A percentile compares a stretch with the other conserved stretches of the same genome.
phyloP scores from a whole-genome alignment of 1,284 basidiomycete genomes.

The Psilocybe mexicana region DNA sequence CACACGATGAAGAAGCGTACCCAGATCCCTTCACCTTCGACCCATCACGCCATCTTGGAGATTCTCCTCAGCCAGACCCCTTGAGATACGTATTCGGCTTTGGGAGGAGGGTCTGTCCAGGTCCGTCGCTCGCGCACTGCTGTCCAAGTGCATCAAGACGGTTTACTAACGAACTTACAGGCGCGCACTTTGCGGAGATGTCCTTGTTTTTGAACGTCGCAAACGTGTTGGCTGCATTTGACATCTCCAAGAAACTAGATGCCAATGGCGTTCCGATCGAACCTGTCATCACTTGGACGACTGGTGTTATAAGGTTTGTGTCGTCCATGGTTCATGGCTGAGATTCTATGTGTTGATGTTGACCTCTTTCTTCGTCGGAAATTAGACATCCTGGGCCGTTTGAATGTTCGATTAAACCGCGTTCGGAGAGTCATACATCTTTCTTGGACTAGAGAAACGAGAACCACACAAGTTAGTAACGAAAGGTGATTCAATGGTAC shows the following conservation, averaged over 20 bases:
- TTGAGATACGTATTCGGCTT: constrained; percentile 40
- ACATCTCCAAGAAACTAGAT: constrained; percentile 37
- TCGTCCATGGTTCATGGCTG: neutral
- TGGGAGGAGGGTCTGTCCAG: constrained; percentile 40
- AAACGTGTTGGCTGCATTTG: constrained; percentile 40
- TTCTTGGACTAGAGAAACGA: constrained; percentile 6
- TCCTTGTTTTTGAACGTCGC: constrained; percentile 35
- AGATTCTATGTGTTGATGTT: neutral
- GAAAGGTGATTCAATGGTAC: no score
- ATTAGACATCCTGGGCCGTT: constrained; percentile 23
- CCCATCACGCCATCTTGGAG: constrained; percentile 40
- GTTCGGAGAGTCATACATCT: constrained; percentile 15
- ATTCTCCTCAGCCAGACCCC: constrained; percentile 33
- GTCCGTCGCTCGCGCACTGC: constrained; percentile 8
- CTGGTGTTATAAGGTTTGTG: constrained; percentile 34
- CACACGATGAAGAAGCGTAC: constrained; percentile 40
- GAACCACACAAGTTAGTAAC: neutral
- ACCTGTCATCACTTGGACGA: constrained; percentile 32
- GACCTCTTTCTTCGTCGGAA: no score
- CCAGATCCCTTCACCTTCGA: constrained; percentile 35
- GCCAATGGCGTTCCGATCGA: constrained; percentile 32
- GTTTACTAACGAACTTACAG: constrained; percentile 5
- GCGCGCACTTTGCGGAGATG: constrained; percentile 35
- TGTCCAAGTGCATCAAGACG: no score
- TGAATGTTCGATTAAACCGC: constrained; percentile 20